phyloP scores from a whole-genome alignment of 225 moss, liverwort and hornwort genomes.

The Polytrichum commune region DNA sequence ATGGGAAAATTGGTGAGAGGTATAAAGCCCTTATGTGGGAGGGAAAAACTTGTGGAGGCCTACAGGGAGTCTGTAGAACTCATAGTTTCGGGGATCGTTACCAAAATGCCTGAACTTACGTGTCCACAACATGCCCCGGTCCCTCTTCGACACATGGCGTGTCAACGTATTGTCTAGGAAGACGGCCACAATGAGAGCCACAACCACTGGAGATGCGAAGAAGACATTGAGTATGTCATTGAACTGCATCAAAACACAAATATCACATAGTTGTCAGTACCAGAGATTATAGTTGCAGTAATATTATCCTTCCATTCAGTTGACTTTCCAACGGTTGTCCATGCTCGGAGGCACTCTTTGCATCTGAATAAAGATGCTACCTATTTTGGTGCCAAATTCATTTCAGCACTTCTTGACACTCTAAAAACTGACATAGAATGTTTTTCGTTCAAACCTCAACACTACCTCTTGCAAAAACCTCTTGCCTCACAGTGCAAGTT shows the following conservation, averaged over 20 bases:
- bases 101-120: constrained; percentile 67
- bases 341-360: too few relatives aligned
- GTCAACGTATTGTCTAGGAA: constrained; percentile 68
- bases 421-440: not conserved
- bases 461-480: not conserved
- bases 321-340: too few relatives aligned
- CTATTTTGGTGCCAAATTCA: too few relatives aligned
- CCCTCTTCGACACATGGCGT: constrained; percentile 63
- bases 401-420: too few relatives aligned
- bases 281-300: not conserved
- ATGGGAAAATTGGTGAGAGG: constrained; percentile 3
- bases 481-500: too few relatives aligned
- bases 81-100: constrained; percentile 68
- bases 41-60: constrained; percentile 88
- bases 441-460: not conserved
- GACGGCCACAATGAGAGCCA: constrained; percentile 72
- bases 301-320: too few relatives aligned
- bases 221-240: constrained; percentile 79
- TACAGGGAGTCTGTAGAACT: constrained; percentile 75
- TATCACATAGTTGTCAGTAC: not conserved
- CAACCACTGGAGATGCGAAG: constrained; percentile 65
- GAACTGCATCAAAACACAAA: constrained; percentile 48
- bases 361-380: too few relatives aligned
- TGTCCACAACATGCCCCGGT: constrained; percentile 75
- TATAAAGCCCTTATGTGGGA: constrained; percentile 19